These are phyloP conservation scores for Bretziella fagacearum DNA, from an alignment of 2,329 filamentous ascomycete genomes.

Conservation along the genomic window DNA sequence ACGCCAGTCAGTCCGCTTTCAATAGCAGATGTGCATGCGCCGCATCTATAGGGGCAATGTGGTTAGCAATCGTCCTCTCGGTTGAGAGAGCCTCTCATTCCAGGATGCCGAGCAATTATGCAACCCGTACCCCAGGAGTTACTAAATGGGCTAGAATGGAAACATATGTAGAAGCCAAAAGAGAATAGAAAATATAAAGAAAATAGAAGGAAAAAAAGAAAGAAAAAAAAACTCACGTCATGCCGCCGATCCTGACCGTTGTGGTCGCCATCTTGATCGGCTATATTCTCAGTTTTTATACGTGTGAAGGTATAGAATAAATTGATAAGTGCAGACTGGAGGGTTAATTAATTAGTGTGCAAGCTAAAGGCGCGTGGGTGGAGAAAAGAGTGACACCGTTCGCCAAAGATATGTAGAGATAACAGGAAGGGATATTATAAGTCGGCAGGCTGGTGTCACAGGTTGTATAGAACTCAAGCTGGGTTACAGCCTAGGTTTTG, in stretches of 20 bases:
- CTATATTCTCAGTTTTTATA: conserved; percentile 18
- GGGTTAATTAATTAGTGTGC: neutral
- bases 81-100: too few species aligned
- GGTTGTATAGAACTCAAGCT: neutral
- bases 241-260: conserved; percentile 78
- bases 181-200: neutral
- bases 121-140: neutral
- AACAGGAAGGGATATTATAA: neutral
- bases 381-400: neutral
- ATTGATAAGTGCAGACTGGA: neutral
- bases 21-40: conserved; percentile 88
- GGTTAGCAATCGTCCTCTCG: neutral
- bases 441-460: neutral
- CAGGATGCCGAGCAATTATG: neutral
- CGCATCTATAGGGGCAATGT: conserved; percentile 34
- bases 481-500: conserved; percentile 1
- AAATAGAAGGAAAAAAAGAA: neutral
- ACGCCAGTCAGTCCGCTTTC: conserved; percentile 77
- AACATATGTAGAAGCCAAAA: neutral
- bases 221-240: conserved; percentile 39
- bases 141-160: too few species aligned
- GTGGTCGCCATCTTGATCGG: conserved; percentile 63
- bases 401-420: neutral
- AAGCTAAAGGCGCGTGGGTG: neutral
- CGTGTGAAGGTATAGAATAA: neutral